These are phyloP conservation scores for Circinella minor DNA, from an alignment of 371 early-diverging fungal species.

Conservation along the genomic window DNA sequence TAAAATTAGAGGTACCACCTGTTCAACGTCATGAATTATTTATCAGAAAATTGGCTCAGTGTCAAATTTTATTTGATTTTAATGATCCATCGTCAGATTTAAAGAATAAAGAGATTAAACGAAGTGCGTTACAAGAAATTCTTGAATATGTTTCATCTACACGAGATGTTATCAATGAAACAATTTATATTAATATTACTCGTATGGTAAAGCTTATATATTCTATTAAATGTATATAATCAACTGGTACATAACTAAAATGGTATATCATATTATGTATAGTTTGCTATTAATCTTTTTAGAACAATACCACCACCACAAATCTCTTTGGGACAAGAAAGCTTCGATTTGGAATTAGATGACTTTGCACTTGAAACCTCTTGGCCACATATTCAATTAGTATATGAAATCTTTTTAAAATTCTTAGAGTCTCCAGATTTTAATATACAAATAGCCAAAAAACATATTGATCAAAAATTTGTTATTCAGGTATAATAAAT, in stretches of 20 bases:
- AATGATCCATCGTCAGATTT: constrained; percentile 84
- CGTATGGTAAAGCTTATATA: constrained; percentile 72
- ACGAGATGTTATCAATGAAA: constrained; percentile 82
- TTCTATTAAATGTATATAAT: not conserved
- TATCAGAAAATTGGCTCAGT: constrained; percentile 87
- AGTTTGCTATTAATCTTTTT: constrained; percentile 92
- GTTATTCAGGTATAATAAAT: constrained; percentile 61
- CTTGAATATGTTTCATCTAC: constrained; percentile 90
- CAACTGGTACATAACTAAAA: not conserved
- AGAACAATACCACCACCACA: constrained; percentile 95
- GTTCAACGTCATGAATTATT: constrained; percentile 81
- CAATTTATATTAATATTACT: constrained; percentile 87
- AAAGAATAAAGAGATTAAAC: constrained; percentile 94
- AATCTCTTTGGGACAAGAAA: constrained; percentile 87
- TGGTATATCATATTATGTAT: not conserved
- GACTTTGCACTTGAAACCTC: constrained; percentile 94
- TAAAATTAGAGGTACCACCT: constrained; percentile 66
- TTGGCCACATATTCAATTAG: constrained; percentile 98
- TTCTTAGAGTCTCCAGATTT: constrained; percentile 97
- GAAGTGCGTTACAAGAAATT: constrained; percentile 86
- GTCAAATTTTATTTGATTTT: constrained; percentile 92
- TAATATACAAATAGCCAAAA: constrained; percentile 84
- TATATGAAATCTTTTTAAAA: constrained; percentile 95
- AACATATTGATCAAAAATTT: constrained; percentile 26
- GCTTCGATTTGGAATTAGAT: constrained; percentile 97